phyloP scores from a whole-genome alignment of 2,329 filamentous ascomycete genomes.

The Ophiostoma sp. region DNA sequence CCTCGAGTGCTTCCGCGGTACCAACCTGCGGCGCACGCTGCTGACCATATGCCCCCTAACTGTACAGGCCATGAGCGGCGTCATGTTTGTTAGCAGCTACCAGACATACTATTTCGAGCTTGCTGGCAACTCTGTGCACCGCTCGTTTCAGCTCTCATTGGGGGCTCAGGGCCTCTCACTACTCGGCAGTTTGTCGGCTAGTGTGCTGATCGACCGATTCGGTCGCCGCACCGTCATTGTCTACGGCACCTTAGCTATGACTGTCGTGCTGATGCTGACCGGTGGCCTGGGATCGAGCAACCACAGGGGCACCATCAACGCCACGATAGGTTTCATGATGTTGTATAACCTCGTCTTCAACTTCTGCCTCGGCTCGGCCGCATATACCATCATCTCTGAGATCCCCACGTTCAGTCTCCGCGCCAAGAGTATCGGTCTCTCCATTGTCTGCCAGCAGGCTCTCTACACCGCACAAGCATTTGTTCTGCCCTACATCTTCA shows the following conservation, averaged over 20 bases:
- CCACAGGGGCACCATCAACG: slow-evolving; percentile 35
- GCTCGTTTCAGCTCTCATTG: slow-evolving; percentile 37
- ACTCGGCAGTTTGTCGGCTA: slow-evolving; percentile 49
- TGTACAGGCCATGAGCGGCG: slow-evolving; percentile 59
- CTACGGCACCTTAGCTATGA: slow-evolving; percentile 36
- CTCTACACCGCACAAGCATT: slow-evolving; percentile 40
- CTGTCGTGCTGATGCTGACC: slow-evolving; percentile 40
- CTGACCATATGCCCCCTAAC: slow-evolving; percentile 51
- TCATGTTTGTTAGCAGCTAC: slow-evolving; percentile 56
- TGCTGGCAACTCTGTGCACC: slow-evolving; percentile 36
- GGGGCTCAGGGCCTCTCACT: slow-evolving; percentile 48
- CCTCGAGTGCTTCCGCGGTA: slow-evolving; percentile 45
- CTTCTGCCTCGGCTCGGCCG: slow-evolving; percentile 35
- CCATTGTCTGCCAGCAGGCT: slow-evolving; percentile 39
- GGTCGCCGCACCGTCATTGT: slow-evolving; percentile 36
- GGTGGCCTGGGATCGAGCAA: slow-evolving; percentile 44
- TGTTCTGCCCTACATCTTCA: slow-evolving; percentile 36
- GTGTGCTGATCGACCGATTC: slow-evolving; percentile 41
- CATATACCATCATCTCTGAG: slow-evolving; percentile 30
- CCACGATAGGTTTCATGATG: slow-evolving; percentile 35
- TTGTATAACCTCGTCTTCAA: slow-evolving; percentile 49
- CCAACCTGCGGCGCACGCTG: slow-evolving; percentile 42
- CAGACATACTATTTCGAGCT: slow-evolving; percentile 47
- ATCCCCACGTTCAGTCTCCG: slow-evolving; percentile 41
- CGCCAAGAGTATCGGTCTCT: slow-evolving; percentile 43